Base-by-base conservation (phyloP, 768 basidiomycete genomes). In the Calocera viscosa region DNA sequence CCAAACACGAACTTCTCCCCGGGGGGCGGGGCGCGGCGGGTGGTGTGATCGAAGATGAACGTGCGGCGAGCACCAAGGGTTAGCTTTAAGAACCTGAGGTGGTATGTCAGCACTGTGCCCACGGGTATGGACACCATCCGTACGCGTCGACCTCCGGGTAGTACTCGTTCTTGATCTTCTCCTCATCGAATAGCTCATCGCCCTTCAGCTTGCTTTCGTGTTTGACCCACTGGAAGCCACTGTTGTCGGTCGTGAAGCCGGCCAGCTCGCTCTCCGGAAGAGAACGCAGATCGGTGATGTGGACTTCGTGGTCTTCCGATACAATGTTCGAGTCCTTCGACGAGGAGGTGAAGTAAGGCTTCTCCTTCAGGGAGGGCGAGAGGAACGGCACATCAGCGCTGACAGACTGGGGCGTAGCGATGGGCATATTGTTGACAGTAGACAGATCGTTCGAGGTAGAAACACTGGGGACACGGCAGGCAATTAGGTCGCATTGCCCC, bases 151-250 rank as follows among this genome's bases (percentile, higher is more conserved):
- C 60, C 60, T 63, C 60, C 10, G 14, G 14, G 26, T 63, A 63
- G 26, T 63, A 63, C 30, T 19, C 30, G 17, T 30, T 32, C 60
- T n/a, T 63, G 22, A 63, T 32, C 28, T 30, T 35, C 10, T 63
- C 60, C 34, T 63, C 60, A 28, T 63, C 60, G 22, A 22, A 35
- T 5, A 63, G 26, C 16, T 63, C 60, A 7, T 47, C 65, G 67
- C 63, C 30, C 8, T n/a, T 11, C 73, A 77, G 79, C 64, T 69
- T 65, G 65, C 76, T 76, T 1, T 71, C 73, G 30, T 73, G 65
- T 35, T 74, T 72, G 32, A 76, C 64, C 69, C 78, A 78, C 69
- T 78, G 76, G 72, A 82, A 82, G 22, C 82, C 82, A n/a, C 77
- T 76, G 63, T 72, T 72, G 65, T 82, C 80, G 41, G 79, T 73